Evolutionary conservation across 2,329 filamentous ascomycete genomes (phyloP).

Genomic region (Chalaropsis thielavioides): DNA sequence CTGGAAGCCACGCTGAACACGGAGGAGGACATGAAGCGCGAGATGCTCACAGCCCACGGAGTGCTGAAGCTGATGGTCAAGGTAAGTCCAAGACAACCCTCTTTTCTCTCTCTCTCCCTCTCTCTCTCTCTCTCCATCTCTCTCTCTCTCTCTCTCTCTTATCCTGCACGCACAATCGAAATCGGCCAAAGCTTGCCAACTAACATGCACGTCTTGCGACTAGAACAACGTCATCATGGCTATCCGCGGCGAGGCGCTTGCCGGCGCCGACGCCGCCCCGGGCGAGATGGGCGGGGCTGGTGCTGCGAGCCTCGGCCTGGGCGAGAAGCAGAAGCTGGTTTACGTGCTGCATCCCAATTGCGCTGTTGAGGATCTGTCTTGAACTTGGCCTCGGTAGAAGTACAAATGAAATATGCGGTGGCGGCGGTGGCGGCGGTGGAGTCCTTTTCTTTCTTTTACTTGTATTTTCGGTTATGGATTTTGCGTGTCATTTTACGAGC

Average conservation of each 20-base stretch:
- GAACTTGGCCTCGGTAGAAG: no score
- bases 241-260: conserved; percentile 47
- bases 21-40: conserved; percentile 66
- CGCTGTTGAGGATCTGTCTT: conserved; percentile 54
- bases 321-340: conserved; percentile 37
- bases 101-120: conserved; percentile 2
- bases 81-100: no score
- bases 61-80: conserved; percentile 94
- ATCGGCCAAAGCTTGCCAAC: conserved; percentile 10
- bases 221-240: conserved; percentile 82
- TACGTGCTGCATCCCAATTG: conserved; percentile 95
- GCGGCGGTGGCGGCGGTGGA: not conserved
- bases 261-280: conserved; percentile 33
- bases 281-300: conserved; percentile 22
- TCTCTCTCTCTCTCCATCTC: not conserved
- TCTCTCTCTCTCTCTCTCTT: no score
- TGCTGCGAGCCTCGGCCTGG: conserved; percentile 18
- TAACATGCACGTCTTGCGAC: conserved; percentile 33
- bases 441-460: not conserved
- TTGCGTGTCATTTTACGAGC: no score
- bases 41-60: conserved; percentile 61
- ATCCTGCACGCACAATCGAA: not conserved
- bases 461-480: not conserved
- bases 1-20: conserved; percentile 68
- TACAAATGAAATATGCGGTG: not conserved